These are phyloP conservation scores for Monilinia vaccinii-corymbosi DNA, from an alignment of 2,329 filamentous ascomycete genomes.

Conservation along the genomic window DNA sequence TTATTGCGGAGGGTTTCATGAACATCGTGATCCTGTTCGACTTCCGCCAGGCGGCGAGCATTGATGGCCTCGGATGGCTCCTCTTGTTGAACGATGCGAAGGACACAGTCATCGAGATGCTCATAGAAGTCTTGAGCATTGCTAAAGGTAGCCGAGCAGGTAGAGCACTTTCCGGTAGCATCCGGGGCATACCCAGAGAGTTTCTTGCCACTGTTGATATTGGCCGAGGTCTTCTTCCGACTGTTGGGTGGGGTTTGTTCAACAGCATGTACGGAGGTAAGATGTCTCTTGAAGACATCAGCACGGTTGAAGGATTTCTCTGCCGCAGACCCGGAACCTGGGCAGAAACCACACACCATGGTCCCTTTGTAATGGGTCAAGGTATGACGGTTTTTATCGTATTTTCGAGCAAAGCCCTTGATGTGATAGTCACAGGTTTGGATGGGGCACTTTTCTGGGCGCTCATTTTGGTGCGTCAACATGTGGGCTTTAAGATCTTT, in stretches of 20 bases:
- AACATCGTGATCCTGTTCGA: slow-evolving; percentile 54
- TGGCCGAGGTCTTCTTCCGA: slow-evolving; percentile 52
- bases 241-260: slow-evolving; percentile 91
- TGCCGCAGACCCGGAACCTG: slow-evolving; percentile 73
- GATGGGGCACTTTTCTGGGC: slow-evolving; percentile 94
- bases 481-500: slow-evolving; percentile 76
- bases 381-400: slow-evolving; percentile 95
- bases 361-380: slow-evolving; percentile 96
- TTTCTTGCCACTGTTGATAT: slow-evolving; percentile 37
- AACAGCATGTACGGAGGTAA: slow-evolving; percentile 86
- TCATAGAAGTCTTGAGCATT: slow-evolving; percentile 96
- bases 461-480: slow-evolving; percentile 88
- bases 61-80: slow-evolving; percentile 62
- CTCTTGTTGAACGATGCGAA: slow-evolving; percentile 63
- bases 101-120: slow-evolving; percentile 72
- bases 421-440: slow-evolving; percentile 85
- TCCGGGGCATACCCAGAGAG: slow-evolving; percentile 64
- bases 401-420: slow-evolving; percentile 93
- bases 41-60: slow-evolving; percentile 54
- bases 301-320: slow-evolving; percentile 96
- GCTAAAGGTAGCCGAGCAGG: slow-evolving; percentile 74
- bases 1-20: slow-evolving; percentile 56
- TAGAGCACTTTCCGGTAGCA: slow-evolving; percentile 81
- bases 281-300: slow-evolving; percentile 93
- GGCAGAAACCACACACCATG: slow-evolving; percentile 96